phyloP scores from a whole-genome alignment of 306 rosid species.

The Pyrus bretschneideri region DNA sequence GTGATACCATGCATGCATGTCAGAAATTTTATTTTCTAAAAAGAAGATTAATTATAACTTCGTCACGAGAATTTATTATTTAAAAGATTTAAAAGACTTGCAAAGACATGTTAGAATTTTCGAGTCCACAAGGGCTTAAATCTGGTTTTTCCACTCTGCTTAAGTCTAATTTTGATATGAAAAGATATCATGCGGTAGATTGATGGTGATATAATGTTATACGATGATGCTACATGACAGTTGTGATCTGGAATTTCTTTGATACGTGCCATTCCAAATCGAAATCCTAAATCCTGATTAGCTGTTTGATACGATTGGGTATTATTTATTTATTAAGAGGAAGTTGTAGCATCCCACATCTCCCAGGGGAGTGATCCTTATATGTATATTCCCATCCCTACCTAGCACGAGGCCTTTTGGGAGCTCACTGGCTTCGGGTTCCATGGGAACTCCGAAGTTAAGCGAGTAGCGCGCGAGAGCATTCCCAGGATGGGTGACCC shows the following conservation, averaged over 20 bases:
- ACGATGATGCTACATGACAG: background rate
- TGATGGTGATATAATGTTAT: background rate
- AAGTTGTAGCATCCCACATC: background rate
- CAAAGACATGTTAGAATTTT: background rate
- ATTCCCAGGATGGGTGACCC: too few relatives aligned
- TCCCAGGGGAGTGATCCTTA: too few relatives aligned
- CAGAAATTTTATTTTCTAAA: too few relatives aligned
- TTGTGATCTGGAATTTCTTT: background rate
- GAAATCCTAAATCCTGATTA: background rate
- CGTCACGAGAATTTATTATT: too few relatives aligned
- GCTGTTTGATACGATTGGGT: background rate
- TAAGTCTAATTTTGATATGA: too few relatives aligned
- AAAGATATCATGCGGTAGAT: background rate
- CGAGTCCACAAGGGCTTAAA: background rate
- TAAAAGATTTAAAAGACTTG: too few relatives aligned
- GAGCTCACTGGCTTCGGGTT: too few relatives aligned
- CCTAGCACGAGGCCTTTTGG: too few relatives aligned
- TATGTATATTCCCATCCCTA: too few relatives aligned
- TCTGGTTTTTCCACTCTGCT: background rate
- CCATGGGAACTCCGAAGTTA: too few relatives aligned
- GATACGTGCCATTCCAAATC: background rate
- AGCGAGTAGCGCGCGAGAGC: too few relatives aligned
- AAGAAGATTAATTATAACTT: fast-evolving
- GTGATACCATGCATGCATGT: background rate
- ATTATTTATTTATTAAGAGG: background rate